A percentile compares a stretch with the other conserved stretches of the same genome.
These are phyloP conservation scores for Eucalyptus regnans DNA, from an alignment of 345 rosid genomes.

Conservation along the genomic window DNA sequence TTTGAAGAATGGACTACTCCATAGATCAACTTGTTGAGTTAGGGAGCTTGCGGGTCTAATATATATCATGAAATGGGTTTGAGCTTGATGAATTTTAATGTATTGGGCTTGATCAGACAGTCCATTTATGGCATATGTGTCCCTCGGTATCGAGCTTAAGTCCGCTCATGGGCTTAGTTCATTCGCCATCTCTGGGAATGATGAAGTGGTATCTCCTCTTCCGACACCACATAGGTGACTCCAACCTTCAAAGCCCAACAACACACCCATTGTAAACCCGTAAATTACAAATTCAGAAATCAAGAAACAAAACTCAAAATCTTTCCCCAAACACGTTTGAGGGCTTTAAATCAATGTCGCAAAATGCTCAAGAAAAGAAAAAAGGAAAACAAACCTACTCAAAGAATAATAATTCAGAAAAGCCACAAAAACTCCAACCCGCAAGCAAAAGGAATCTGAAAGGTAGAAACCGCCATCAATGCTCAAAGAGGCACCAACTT, in stretches of 20 bases:
- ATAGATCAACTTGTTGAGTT: neutral
- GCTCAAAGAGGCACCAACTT: neutral
- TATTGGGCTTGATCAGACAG: neutral
- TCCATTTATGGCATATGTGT: neutral
- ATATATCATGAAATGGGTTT: neutral
- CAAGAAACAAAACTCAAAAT: too few relatives aligned
- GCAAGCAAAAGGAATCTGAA: neutral
- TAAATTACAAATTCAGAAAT: too few relatives aligned
- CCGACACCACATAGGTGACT: neutral
- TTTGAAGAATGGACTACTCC: neutral
- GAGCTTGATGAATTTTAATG: neutral
- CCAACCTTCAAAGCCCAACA: neutral
- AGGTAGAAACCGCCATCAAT: neutral
- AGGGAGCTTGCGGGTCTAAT: neutral
- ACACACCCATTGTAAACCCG: neutral
- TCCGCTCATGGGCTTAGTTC: neutral
- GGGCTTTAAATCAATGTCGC: too few relatives aligned
- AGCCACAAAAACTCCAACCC: neutral
- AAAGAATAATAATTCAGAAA: neutral
- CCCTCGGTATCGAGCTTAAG: neutral
- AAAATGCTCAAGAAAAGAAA: too few relatives aligned
- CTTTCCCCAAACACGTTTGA: too few relatives aligned
- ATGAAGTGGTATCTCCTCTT: neutral
- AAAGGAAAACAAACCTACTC: neutral
- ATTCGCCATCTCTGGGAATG: neutral